Conservation (phyloP, 768 basidiomycete genomes). For the Phlebiopsis gigantea region DNA sequence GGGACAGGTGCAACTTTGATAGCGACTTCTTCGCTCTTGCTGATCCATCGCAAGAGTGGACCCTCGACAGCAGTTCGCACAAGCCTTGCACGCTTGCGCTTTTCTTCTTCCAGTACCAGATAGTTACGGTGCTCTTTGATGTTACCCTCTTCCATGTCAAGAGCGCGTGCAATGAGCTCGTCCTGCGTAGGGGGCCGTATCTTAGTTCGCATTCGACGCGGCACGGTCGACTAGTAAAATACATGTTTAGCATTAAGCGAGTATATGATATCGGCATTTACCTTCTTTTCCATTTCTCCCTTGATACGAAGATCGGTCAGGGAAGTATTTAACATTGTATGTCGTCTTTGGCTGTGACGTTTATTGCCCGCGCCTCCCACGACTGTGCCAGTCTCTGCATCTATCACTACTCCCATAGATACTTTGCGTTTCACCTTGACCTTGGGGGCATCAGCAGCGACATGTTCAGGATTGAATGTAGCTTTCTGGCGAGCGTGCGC, state of each 20-base stretch:
- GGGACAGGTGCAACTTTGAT: conserved; percentile 29
- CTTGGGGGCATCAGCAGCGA: conserved; percentile 22
- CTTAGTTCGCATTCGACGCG: conserved; percentile 55
- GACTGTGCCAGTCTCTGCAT: conserved; percentile 60
- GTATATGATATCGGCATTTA: conserved; percentile 15
- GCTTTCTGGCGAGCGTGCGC: conserved; percentile 63
- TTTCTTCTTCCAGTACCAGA: conserved; percentile 76
- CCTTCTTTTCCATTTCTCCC: conserved; percentile 59
- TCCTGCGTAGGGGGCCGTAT: conserved; percentile 63
- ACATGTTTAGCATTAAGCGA: neutral
- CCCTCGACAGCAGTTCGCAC: conserved; percentile 59
- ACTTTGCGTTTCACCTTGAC: conserved; percentile 40
- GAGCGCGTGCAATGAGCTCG: conserved; percentile 77
- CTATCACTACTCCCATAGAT: conserved; percentile 47
- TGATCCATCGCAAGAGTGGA: conserved; percentile 69
- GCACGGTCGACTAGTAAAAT: conserved; percentile 32
- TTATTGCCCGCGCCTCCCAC: conserved; percentile 28
- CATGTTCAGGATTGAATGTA: conserved; percentile 58
- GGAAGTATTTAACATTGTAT: conserved; percentile 68
- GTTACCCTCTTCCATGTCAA: conserved; percentile 86
- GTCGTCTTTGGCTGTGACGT: conserved; percentile 38
- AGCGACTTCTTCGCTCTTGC: conserved; percentile 53
- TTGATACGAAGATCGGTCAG: conserved; percentile 62
- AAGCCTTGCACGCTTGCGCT: conserved; percentile 60
- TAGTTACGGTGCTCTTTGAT: conserved; percentile 74